phyloP scores from a whole-genome alignment of 257 asterid genomes.

The Fraxinus cuspidata region DNA sequence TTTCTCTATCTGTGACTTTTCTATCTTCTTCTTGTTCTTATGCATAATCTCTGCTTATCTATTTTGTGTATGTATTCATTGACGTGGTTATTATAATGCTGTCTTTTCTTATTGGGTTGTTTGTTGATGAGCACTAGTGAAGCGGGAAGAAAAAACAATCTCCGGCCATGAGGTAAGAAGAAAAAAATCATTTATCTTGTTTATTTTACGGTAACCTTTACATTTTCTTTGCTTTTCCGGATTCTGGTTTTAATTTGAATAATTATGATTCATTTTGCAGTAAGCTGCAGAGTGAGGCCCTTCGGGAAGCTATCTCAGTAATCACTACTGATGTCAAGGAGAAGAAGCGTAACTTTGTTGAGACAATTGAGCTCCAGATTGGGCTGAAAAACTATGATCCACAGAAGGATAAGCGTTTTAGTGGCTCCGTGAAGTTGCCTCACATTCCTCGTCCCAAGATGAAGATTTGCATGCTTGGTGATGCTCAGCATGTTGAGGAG shows the following conservation, averaged over 20 bases:
- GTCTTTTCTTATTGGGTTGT: background rate
- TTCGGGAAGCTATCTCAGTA: slow-evolving; percentile 45
- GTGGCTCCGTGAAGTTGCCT: slow-evolving; percentile 60
- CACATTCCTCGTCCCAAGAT: slow-evolving; percentile 59
- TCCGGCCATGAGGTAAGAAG: slow-evolving; percentile 38
- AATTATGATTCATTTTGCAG: slow-evolving; percentile 23
- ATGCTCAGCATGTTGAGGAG: slow-evolving; percentile 61
- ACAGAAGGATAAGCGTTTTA: slow-evolving; percentile 57
- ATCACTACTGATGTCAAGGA: slow-evolving; percentile 38
- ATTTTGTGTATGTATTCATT: background rate
- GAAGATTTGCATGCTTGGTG: slow-evolving; percentile 65
- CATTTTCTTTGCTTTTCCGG: background rate
- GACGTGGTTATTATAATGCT: background rate
- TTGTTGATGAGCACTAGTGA: slow-evolving; percentile 24
- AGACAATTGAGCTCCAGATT: slow-evolving; percentile 54
- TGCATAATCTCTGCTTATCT: background rate
- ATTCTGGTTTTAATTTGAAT: background rate
- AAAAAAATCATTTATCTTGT: background rate
- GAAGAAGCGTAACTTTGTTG: slow-evolving; percentile 50
- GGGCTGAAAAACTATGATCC: slow-evolving; percentile 60
- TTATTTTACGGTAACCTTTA: background rate
- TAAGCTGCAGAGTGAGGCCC: slow-evolving; percentile 54
- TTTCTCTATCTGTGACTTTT: background rate
- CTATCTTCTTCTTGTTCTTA: background rate
- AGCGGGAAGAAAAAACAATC: slow-evolving; percentile 10